Evolutionary conservation across 805 yeast genomes (phyloP).

Genomic region (Lipomyces kockii): DNA sequence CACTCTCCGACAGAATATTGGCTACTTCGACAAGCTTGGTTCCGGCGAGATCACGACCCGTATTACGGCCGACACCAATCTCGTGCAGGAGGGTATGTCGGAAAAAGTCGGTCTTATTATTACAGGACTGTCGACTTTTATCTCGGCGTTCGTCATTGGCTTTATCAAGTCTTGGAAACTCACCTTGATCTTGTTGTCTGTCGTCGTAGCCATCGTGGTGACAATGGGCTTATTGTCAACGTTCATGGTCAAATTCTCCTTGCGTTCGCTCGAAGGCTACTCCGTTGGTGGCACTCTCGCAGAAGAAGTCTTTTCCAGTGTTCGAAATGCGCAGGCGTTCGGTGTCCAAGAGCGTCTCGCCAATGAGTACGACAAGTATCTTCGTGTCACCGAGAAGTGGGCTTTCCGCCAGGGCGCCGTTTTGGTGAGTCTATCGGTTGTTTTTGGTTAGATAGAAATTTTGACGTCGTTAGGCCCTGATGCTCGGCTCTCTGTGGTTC

Average conservation of each 20-base stretch:
- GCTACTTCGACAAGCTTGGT: slow-evolving; percentile 51
- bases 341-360: slow-evolving; percentile 49
- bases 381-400: slow-evolving; percentile 39
- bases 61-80: slow-evolving; percentile 50
- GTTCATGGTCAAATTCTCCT: slow-evolving; percentile 38
- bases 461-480: slow-evolving; percentile 35
- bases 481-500: slow-evolving; percentile 45
- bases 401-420: slow-evolving; percentile 33
- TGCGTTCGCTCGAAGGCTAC: slow-evolving; percentile 22
- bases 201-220: slow-evolving; percentile 44
- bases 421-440: slow-evolving; percentile 19
- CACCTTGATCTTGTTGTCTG: slow-evolving; percentile 46
- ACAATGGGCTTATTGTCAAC: slow-evolving; percentile 43
- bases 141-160: slow-evolving; percentile 48
- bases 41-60: slow-evolving; percentile 52
- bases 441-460: no score
- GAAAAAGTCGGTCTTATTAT: slow-evolving; percentile 49
- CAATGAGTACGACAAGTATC: slow-evolving; percentile 42
- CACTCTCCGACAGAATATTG: slow-evolving; percentile 49
- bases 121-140: slow-evolving; percentile 48
- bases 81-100: slow-evolving; percentile 51
- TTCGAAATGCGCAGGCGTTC: slow-evolving; percentile 51
- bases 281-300: slow-evolving; percentile 45
- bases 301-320: slow-evolving; percentile 49
- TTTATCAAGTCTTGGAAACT: slow-evolving; percentile 48